Base-by-base conservation (phyloP, 2,329 filamentous ascomycete species). In the Penicillium sp. region DNA sequence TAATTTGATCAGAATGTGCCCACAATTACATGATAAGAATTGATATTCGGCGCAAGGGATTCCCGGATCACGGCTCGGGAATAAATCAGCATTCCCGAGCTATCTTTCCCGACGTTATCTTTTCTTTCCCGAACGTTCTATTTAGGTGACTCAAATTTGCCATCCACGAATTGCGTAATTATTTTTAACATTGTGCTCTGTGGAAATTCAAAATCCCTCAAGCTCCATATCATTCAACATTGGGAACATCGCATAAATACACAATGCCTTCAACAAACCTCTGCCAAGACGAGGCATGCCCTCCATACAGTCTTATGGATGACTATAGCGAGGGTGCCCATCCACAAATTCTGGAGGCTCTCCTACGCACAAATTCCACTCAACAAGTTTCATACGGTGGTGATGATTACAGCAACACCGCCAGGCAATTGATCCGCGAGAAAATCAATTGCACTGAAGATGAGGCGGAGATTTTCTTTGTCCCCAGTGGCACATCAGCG, bases 271-370 rank as follows among this genome's bases (percentile, higher is more conserved):
- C 65, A 51, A 64, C 65, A 39, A 66, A 59, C 53, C 53, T 67
- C 19, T 66, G 64, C 58, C 65, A 66, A 60, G 65, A 67, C 26
- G 66, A 68, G 57, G 52, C 58, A 54, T 56, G 63, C 22, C 60
- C 62, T 58, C 65, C 61, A 55, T 82, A 81, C 63, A 80, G 78
- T 65, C 79, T 82, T 55, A 71, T 79, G 47, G 80, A 82, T 61
- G 80, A 82, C 60, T 82, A 82, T 63, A 80, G 78, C 65, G 80
- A 82, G 57, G 81, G 80, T 35, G 80, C 79, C 0, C 81, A 82
- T 57, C 80, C 81, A 5, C 71, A 74, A n/a, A 68, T 82, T 3
- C 74, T 82, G 27, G 74, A 81, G 45, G 78, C 80, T 10, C 70
- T 82, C 2, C 63, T 81, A 16, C 64, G 71, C 31, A 77, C 74